Base-by-base conservation (phyloP, 495 filamentous ascomycete species). In the Podospora pseudocomata region DNA sequence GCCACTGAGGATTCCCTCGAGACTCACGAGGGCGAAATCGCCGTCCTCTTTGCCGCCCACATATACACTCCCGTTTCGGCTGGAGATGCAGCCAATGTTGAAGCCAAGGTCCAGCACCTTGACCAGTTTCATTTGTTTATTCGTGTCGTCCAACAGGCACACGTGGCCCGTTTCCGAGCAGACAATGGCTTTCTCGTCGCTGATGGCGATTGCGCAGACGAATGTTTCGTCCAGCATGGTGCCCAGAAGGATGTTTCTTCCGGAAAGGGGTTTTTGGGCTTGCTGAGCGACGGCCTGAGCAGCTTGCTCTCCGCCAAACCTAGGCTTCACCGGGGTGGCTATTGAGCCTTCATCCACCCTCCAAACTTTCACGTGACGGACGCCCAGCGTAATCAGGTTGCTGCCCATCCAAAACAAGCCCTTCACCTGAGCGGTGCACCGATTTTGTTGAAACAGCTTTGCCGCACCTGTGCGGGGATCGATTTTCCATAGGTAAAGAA, bases 301-400 rank as follows among this genome's bases (percentile, higher is more conserved):
- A 67, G 75, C 70, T 32, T 71, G 72, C 55, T 88, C 85, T 20
- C 77, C 74, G 7, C 75, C 70, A 30, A 75, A 73, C 67, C 81
- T 83, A 62, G 78, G 77, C 66, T 86, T 87, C 30, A 77, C 77
- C 26, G 82, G 83, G 65, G 79, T 84, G 23, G 71, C 79, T 56
- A 75, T 78, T 68, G 77, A 69, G 70, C 72, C 75, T 11, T 92
- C 89, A 34, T 94, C 91, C 19, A 93, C 86, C 70, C 90, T 86
- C 95, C 95, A 99, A 34, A 96, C 86, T 77, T 98, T 99, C 72
- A 97, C 88, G 81, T 97, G 93, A 63, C 95, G 87, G 58, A 94
- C 90, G 19, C 95, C 95, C 28, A 92, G 85, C 32, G 89, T 93
- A 60, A 85, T 73, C 61, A 82, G 71, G 66, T 74, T 82, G 64